Evolutionary conservation across 148 eudicot species (phyloP).

Genomic region (Suaeda aralocaspica): DNA sequence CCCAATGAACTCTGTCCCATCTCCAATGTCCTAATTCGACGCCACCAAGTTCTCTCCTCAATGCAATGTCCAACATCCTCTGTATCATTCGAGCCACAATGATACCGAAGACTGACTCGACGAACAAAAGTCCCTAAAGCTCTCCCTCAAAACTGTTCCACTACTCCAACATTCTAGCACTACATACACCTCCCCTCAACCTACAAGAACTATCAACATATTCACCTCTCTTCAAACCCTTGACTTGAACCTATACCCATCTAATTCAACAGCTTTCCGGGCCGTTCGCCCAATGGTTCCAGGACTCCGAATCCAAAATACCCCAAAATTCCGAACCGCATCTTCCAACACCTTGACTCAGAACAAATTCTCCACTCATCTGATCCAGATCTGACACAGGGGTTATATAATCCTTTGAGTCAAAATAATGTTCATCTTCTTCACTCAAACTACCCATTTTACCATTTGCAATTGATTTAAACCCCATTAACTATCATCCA

Average conservation of each 20-base stretch:
- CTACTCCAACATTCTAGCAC: constrained; percentile 38
- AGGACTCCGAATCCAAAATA: constrained; percentile 65
- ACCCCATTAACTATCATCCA: constrained; percentile 28
- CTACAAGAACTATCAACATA: constrained; percentile 20
- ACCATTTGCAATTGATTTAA: constrained; percentile 24
- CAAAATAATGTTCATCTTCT: constrained; percentile 60
- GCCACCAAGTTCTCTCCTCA: constrained; percentile 30
- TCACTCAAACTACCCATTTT: constrained; percentile 33
- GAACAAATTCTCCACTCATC: constrained; percentile 39
- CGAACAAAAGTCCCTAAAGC: constrained; percentile 29
- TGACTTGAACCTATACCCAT: constrained; percentile 44
- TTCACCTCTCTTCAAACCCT: constrained; percentile 18
- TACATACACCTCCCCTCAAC: constrained; percentile 19
- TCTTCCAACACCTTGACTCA: constrained; percentile 29
- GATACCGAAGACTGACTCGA: constrained; percentile 39
- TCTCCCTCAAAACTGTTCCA: constrained; percentile 45
- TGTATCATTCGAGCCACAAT: constrained; percentile 33
- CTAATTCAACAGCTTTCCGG: constrained; percentile 49
- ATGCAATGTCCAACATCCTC: constrained; percentile 32
- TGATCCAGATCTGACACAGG: constrained; percentile 57
- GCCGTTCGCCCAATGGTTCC: constrained; percentile 53
- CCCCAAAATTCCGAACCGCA: constrained; percentile 29
- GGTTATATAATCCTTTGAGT: constrained; percentile 52
- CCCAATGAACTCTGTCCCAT: constrained; percentile 48
- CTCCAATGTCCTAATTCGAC: constrained; percentile 54